A percentile compares a stretch with the other conserved stretches of the same genome.
phyloP scores from a whole-genome alignment of 176 grass and related monocot genomes.

The Carex myosuroides region DNA sequence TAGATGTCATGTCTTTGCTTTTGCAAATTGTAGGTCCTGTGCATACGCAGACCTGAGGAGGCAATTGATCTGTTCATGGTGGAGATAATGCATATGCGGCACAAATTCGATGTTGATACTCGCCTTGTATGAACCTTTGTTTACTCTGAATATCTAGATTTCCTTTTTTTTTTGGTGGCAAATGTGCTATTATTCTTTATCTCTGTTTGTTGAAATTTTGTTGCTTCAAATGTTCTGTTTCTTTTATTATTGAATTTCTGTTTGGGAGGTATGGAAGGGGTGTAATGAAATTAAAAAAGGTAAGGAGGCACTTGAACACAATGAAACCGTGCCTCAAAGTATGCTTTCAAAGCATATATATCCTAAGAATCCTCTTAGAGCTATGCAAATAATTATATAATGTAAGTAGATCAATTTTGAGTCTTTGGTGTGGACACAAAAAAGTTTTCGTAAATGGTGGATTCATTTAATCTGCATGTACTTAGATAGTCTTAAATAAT shows the following conservation, averaged over 20 bases:
- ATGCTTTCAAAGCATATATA: not conserved
- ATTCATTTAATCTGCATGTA: not conserved
- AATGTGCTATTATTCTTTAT: not conserved
- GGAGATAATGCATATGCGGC: conserved; percentile 99
- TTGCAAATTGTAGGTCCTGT: conserved; percentile 52
- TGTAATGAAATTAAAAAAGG: not conserved
- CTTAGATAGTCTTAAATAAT: not conserved
- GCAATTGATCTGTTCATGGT: conserved; percentile 99
- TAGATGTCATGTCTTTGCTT: not conserved
- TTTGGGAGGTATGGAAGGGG: not conserved
- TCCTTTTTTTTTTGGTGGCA: conserved; percentile 1
- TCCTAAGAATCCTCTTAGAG: not conserved
- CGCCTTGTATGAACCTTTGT: conserved; percentile 46
- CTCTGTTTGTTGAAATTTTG: not conserved
- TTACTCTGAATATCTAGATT: conserved; percentile 5
- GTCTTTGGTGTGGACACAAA: not conserved
- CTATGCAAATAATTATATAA: not conserved
- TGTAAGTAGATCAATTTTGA: not conserved
- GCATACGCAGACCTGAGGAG: conserved; percentile 60
- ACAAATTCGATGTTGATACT: conserved; percentile 96
- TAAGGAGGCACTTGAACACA: not conserved
- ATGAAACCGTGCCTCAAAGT: not conserved
- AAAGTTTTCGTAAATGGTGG: not conserved
- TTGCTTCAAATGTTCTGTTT: not conserved
- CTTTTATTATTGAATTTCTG: not conserved